These are phyloP conservation scores for Acanthochlamys bracteata DNA, from an alignment of 106 monocot genomes.

Conservation along the genomic window DNA sequence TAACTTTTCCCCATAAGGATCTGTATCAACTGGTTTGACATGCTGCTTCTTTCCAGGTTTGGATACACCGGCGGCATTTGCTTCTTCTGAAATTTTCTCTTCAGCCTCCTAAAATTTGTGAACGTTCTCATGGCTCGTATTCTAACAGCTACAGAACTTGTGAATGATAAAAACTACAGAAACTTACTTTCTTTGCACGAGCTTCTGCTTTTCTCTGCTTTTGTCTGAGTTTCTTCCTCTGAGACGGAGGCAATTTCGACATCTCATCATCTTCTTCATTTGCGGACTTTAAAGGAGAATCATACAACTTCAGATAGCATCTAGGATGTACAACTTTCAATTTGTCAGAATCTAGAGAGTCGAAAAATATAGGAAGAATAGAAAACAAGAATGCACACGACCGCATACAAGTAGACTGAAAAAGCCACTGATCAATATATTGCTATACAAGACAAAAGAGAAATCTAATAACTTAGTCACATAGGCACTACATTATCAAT, in stretches of 20 bases:
- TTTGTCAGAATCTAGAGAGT: no score
- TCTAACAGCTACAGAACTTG: no score
- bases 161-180: not conserved
- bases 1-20: slow-evolving; percentile 90
- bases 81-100: slow-evolving; percentile 67
- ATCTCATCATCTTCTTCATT: slow-evolving; percentile 61
- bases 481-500: not conserved
- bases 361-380: no score
- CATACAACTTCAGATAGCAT: slow-evolving; percentile 85
- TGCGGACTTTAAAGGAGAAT: slow-evolving; percentile 67
- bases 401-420: no score
- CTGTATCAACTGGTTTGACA: slow-evolving; percentile 69
- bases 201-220: slow-evolving; percentile 96
- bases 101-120: slow-evolving; percentile 74
- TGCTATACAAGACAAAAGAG: not conserved
- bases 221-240: slow-evolving; percentile 88
- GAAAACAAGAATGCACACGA: no score
- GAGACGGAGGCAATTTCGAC: slow-evolving; percentile 66
- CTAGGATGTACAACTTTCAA: no score
- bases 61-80: slow-evolving; percentile 35
- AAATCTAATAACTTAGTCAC: not conserved
- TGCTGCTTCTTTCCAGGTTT: slow-evolving; percentile 71
- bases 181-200: slow-evolving; percentile 75
- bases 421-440: no score
- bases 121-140: no score